phyloP scores from a whole-genome alignment of 257 asterid genomes.

The Rubia yunnanensis region DNA sequence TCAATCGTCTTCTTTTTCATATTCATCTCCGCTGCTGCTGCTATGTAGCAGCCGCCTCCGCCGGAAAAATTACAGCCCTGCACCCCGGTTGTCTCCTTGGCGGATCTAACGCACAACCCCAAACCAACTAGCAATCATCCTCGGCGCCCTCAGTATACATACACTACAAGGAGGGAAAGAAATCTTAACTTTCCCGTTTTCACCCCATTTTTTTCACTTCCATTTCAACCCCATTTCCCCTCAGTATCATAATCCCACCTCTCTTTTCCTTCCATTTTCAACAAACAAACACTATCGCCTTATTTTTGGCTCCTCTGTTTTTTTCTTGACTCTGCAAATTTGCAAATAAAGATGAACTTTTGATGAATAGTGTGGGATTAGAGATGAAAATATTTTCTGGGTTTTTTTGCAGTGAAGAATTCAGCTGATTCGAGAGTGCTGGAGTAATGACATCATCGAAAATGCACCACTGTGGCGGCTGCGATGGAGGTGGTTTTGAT shows the following conservation, averaged over 20 bases:
- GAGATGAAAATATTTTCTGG: slow-evolving; percentile 12
- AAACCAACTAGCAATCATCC: background rate
- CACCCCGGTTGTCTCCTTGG: too few relatives aligned
- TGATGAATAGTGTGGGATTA: slow-evolving; percentile 11
- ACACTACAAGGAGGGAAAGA: slow-evolving; percentile 5
- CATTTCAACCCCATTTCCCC: slow-evolving; percentile 4
- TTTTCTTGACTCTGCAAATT: background rate
- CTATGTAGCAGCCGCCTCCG: too few relatives aligned
- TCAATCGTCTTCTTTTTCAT: too few relatives aligned
- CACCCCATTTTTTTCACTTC: slow-evolving; percentile 3
- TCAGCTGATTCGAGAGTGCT: slow-evolving; percentile 9
- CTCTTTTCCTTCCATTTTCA: background rate
- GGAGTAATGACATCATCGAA: slow-evolving; percentile 12
- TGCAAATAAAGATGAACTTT: background rate
- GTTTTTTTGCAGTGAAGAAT: background rate
- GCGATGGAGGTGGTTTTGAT: slow-evolving; percentile 55
- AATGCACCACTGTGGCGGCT: slow-evolving; percentile 28
- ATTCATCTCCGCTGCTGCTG: too few relatives aligned
- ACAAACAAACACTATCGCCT: background rate
- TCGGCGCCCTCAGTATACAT: too few relatives aligned
- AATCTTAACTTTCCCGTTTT: slow-evolving; percentile 1
- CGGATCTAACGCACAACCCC: too few relatives aligned
- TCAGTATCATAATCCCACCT: background rate
- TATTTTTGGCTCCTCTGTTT: background rate
- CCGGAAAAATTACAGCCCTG: too few relatives aligned